These are phyloP conservation scores for Starmerella sirachaensis DNA, from an alignment of 805 yeast genomes.

Conservation along the genomic window DNA sequence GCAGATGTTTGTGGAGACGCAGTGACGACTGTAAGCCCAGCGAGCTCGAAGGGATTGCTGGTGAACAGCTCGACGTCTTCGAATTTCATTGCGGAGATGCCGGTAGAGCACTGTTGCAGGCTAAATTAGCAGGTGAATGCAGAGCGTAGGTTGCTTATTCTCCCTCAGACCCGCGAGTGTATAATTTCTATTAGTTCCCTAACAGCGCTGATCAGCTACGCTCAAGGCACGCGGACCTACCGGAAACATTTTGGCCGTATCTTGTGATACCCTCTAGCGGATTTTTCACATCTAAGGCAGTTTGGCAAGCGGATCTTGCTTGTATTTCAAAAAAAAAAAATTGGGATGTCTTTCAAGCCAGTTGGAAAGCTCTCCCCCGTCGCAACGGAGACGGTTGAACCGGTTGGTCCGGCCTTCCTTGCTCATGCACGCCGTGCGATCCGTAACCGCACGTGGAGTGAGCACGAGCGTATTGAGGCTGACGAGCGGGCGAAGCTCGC, in stretches of 20 bases:
- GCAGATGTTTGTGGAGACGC: conserved; percentile 25
- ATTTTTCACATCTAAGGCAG: no score
- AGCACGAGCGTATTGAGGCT: conserved; percentile 87
- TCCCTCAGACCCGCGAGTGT: no score
- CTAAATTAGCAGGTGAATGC: no score
- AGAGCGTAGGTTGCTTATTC: no score
- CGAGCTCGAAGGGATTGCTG: not conserved
- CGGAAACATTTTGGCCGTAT: no score
- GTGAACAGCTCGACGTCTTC: conserved; percentile 10
- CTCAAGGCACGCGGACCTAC: no score
- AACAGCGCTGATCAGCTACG: no score
- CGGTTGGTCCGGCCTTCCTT: conserved; percentile 89
- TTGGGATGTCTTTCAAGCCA: conserved; percentile 23
- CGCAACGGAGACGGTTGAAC: conserved; percentile 63
- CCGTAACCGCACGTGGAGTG: conserved; percentile 98
- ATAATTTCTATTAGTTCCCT: no score
- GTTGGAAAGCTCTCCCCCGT: conserved; percentile 25
- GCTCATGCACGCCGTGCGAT: conserved; percentile 94
- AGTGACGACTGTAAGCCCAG: conserved; percentile 19
- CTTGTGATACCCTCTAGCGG: no score
- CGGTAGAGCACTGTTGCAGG: no score
- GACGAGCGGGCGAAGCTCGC: conserved; percentile 57
- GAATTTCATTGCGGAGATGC: conserved; percentile 9
- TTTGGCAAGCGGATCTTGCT: not conserved
- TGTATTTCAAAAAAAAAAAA: not conserved